Base-by-base conservation (phyloP, 179 eudicot species). In the Heliamphora pulchella region DNA sequence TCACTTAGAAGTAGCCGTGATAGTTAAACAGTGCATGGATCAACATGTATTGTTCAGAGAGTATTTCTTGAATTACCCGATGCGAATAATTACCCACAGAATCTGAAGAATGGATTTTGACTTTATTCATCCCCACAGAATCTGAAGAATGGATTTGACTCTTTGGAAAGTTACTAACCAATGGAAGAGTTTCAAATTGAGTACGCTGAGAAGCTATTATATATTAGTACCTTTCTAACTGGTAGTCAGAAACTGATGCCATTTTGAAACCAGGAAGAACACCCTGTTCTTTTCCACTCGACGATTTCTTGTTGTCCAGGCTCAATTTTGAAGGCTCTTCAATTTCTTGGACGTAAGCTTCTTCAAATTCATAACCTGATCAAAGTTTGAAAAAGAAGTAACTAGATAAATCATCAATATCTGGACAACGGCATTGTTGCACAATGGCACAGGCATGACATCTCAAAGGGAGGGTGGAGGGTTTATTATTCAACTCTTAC, bases 191-290 rank as follows among this genome's bases (percentile, higher is more conserved):
- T 63, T 77, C 68, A 46, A 76, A n/a, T 18, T 13, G 18, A 31
- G 57, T 79, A 55, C 68, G 65, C 22, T 48, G 61, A 50, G 51
- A 72, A 50, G 47, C 66, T 74, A 54, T 22, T 17, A 47, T 9
- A 72, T 31, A 74, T 3, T 66, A 79, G 71, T 87, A 92, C 98
- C 99, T 92, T 82, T 91, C 93, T 74, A 87, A 74, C 83, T 85
- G 88, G 89, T 88, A 84, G 75, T 89, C 92, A 81, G 92, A 81
- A 63, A 74, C 86, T 43, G 91, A 86, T 31, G 97, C 96, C 85
- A 82, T 84, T 84, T 82, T 90, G 82, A 95, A 95, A 81, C 92
- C 93, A 85, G 89, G 94, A 75, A 91, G 84, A 81, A 83, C 85
- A 80, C 89, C 98, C 18, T 81, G 80, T 81, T 84, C 89, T 78